Evolutionary conservation across 2,329 filamentous ascomycete species (phyloP).

Genomic region (Peltaster fructicola): DNA sequence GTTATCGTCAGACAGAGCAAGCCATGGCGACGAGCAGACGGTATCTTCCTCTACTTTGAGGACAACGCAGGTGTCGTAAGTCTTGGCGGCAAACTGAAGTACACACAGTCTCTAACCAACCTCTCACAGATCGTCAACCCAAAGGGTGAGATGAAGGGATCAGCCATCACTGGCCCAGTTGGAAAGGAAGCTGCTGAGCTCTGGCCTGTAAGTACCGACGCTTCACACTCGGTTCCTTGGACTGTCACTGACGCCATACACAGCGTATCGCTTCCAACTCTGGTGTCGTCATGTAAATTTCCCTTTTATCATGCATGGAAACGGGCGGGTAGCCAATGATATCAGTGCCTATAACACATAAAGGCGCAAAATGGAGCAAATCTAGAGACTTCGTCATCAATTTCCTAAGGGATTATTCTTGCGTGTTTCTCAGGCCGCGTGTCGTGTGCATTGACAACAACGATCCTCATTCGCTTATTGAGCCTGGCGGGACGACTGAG

Average conservation of each 20-base stretch:
- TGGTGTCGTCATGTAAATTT: conserved; percentile 92
- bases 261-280: conserved; percentile 99
- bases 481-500: no score
- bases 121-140: conserved; percentile 80
- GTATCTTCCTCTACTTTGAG: conserved; percentile 99
- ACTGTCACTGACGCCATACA: conserved; percentile 3
- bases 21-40: conserved; percentile 97
- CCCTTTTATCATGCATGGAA: no score
- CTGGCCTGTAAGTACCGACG: conserved; percentile 62
- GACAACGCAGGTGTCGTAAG: conserved; percentile 93
- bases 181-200: conserved; percentile 99
- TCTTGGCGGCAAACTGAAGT: conserved; percentile 2
- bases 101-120: conserved; percentile 11
- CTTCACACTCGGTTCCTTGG: conserved; percentile 2
- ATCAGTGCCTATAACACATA: no score
- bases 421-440: no score
- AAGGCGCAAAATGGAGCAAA: no score
- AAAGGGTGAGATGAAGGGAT: conserved; percentile 99
- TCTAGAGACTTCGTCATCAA: no score
- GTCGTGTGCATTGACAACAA: no score
- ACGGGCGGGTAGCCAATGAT: no score
- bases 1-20: conserved; percentile 98
- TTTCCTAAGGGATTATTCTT: no score
- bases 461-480: no score
- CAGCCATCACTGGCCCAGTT: conserved; percentile 95